A percentile compares a stretch with the other conserved stretches of the same genome.
phyloP scores from a whole-genome alignment of 768 basidiomycete species.

The Phlebiopsis gigantea region DNA sequence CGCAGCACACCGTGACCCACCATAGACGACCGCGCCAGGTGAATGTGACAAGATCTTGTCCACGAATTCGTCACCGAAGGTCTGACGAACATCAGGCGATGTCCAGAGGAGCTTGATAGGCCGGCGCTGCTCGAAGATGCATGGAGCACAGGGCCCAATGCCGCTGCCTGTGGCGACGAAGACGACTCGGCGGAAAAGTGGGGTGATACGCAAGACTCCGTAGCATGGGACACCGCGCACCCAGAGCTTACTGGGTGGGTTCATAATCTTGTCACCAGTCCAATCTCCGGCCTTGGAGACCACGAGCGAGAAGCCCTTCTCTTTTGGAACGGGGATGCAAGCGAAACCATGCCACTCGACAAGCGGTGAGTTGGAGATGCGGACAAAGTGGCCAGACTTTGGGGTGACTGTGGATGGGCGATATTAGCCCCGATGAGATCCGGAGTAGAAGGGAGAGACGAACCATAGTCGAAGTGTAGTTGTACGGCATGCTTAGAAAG shows the following conservation, averaged over 20 bases:
- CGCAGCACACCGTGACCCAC: slow-evolving; percentile 26
- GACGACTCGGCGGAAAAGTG: slow-evolving; percentile 49
- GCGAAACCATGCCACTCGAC: slow-evolving; percentile 59
- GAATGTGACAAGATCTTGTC: slow-evolving; percentile 47
- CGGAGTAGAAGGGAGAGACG: slow-evolving; percentile 9
- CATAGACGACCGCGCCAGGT: slow-evolving; percentile 54
- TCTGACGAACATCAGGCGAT: slow-evolving; percentile 53
- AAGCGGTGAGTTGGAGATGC: slow-evolving; percentile 39
- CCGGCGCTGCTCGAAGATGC: slow-evolving; percentile 44
- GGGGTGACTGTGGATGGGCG: slow-evolving; percentile 22
- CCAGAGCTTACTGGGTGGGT: slow-evolving; percentile 52
- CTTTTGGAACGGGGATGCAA: slow-evolving; percentile 38
- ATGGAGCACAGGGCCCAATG: slow-evolving; percentile 57
- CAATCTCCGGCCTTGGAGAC: slow-evolving; percentile 57
- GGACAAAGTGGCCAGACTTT: slow-evolving; percentile 30
- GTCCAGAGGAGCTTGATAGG: slow-evolving; percentile 60
- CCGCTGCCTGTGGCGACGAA: slow-evolving; percentile 55
- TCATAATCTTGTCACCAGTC: slow-evolving; percentile 45
- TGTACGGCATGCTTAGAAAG: slow-evolving; percentile 54
- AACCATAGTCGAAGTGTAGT: slow-evolving; percentile 55
- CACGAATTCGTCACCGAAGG: slow-evolving; percentile 57
- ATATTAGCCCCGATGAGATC: slow-evolving; percentile 17
- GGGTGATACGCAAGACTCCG: slow-evolving; percentile 49
- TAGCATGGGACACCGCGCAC: slow-evolving; percentile 53
- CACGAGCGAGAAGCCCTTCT: slow-evolving; percentile 44